Evolutionary conservation across 257 asterid genomes (phyloP), one percentile per base, ranked within the genome.

Genomic region (Scutellaria baicalensis): DNA sequence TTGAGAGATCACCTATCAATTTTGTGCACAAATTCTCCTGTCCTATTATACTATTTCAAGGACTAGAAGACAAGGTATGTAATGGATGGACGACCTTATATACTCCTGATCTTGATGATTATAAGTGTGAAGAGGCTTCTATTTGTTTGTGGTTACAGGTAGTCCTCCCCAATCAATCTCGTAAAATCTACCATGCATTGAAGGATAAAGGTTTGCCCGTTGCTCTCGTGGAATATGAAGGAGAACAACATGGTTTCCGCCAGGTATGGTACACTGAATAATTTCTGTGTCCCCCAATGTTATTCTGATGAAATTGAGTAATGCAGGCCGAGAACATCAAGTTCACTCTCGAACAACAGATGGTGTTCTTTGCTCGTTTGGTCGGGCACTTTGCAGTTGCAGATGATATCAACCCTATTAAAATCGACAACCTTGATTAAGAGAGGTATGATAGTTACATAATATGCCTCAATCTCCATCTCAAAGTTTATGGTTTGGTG

Each of bases 191-290:
- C 77, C 77, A 66, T 0, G 97, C 97, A 0, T 59, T 91, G 85
- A 93, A 87, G 84, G 85, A 74, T 6, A 93, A 87, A 80, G 96
- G 99, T 43, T 62, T 85, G 83, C 96, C 99, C 0, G 96, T 93
- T 61, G 96, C 90, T 47, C 91, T 93, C 5, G 84, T 93, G 56
- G 97, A 91, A 70, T 91, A 91, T 27, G 95, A 91, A 84, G 96
- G 96, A 43, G 99, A 93, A 71, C 96, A 89, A 40, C 97, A 93
- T 79, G 96, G 99, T 69, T 91, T 93, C 58, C 91, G 99, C 71
- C 87, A 80, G 96, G 98, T 90, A 77, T 21, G 52, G 33, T 27
- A 27, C 33, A 27, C 5, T 27, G 33, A 27, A 27, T 27, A 27
- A 27, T 27, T 59, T 74, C 13, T 9, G 1, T 39, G 42, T 21